phyloP scores from a whole-genome alignment of 2,329 filamentous ascomycete species.

The Phialophora tarda region DNA sequence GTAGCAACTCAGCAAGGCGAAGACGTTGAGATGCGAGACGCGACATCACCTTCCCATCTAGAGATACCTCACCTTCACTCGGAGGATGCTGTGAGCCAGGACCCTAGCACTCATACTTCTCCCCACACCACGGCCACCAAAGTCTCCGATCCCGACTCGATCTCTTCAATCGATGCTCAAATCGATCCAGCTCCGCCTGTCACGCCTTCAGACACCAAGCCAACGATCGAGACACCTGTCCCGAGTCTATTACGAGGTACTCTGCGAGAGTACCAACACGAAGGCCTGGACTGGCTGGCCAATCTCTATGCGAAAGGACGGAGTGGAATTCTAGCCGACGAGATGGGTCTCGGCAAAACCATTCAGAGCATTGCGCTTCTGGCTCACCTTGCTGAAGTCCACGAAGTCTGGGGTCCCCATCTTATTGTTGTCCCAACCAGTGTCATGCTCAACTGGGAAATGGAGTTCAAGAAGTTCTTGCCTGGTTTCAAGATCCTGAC shows the following conservation, averaged over 20 bases:
- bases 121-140: constrained; percentile 52
- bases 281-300: constrained; percentile 95
- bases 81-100: constrained; percentile 27
- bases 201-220: constrained; percentile 35
- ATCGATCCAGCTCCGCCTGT: constrained; percentile 38
- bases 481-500: constrained; percentile 97
- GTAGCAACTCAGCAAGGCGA: constrained; percentile 3
- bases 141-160: constrained; percentile 52
- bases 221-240: constrained; percentile 41
- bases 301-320: constrained; percentile 89
- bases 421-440: constrained; percentile 95
- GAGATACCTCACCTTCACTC: constrained; percentile 13
- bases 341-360: constrained; percentile 98
- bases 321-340: constrained; percentile 95
- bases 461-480: constrained; percentile 99
- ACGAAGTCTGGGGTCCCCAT: constrained; percentile 94
- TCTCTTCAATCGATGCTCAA: constrained; percentile 49
- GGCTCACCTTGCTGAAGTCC: constrained; percentile 86
- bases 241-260: constrained; percentile 85
- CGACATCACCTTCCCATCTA: constrained; percentile 15
- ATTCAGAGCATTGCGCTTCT: constrained; percentile 96
- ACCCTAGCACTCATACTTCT: constrained; percentile 49
- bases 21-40: constrained; percentile 9
- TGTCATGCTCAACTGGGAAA: constrained; percentile 99
- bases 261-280: constrained; percentile 93